Evolutionary conservation across 352 stramenopile species (phyloP), one percentile per base, ranked within the genome.

Genomic region (Phytopythium mirpurense): DNA sequence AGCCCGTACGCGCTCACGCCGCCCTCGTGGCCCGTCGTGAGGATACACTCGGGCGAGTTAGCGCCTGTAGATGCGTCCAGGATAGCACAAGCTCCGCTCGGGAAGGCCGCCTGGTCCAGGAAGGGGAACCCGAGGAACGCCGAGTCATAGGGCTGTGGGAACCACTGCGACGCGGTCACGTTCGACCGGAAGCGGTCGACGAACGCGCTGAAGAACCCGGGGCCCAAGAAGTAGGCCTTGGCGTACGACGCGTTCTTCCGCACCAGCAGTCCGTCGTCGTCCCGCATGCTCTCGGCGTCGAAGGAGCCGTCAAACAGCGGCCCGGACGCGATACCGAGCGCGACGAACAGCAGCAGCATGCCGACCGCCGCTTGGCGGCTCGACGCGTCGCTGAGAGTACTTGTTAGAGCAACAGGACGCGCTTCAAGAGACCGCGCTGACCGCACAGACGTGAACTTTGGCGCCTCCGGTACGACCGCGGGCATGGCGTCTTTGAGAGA

Each of bases 161-260:
- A 65, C 61, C 62, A 74, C 2, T 49, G 44, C 1, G 66, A 50
- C 1, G 59, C 56, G 3, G 62, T 62, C 5, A 12, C 18, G n/a
- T 71, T 71, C 32, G 49, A 66, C 32, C 56, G 57, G 52, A 69
- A 58, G 2, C 23, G 51, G 40, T 62, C 51, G 9, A 59, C 27
- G 26, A 68, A 68, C 7, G 38, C 34, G 29, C 51, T 19, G 24
- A 69, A 62, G 40, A 74, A 71, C 0, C 66, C 66, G 0, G 44
- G 32, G 15, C 62, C 62, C 10, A 71, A 21, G 47, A 71, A 62
- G 41, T 74, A 71, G 0, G 66, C 66, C 5, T 62, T 67, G 23
- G 66, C 66, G 26, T 62, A 74, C 9, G 66, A 74, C 15, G 62
- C 62, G 45, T 74, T 74, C 54, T 74, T 74, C 37, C 69, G 69